Conservation (phyloP, 306 rosid species). For the Malus domestica region DNA sequence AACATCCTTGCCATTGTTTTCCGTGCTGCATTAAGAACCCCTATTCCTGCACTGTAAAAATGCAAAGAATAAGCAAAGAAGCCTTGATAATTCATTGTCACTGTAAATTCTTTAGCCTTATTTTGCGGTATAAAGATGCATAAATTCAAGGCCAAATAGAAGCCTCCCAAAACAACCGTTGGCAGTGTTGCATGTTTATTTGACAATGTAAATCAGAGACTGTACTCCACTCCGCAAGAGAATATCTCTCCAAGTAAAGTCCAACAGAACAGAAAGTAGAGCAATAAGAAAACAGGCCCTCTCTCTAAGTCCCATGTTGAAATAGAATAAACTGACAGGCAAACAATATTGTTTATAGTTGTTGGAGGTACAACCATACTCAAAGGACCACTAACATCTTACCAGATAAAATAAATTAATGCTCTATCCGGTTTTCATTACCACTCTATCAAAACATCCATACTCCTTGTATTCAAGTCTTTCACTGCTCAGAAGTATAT, state of each 20-base stretch:
- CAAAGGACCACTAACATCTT: neutral
- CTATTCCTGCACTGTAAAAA: conserved; percentile 91
- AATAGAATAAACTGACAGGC: neutral
- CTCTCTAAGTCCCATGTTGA: neutral
- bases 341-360: neutral
- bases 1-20: conserved; percentile 99
- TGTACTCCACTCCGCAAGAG: neutral
- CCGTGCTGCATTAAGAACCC: conserved; percentile 84
- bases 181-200: neutral
- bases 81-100: neutral
- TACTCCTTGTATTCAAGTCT: neutral
- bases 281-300: neutral
- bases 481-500: neutral
- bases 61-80: conserved; percentile 24
- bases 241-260: neutral
- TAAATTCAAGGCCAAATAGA: neutral
- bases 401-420: neutral
- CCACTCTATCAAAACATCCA: neutral
- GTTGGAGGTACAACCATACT: neutral
- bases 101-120: conserved; percentile 5
- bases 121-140: conserved; percentile 4
- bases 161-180: neutral
- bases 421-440: neutral
- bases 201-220: neutral
- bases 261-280: neutral